phyloP scores from a whole-genome alignment of 2,329 filamentous ascomycete species.

The Pseudogymnoascus sp. region DNA sequence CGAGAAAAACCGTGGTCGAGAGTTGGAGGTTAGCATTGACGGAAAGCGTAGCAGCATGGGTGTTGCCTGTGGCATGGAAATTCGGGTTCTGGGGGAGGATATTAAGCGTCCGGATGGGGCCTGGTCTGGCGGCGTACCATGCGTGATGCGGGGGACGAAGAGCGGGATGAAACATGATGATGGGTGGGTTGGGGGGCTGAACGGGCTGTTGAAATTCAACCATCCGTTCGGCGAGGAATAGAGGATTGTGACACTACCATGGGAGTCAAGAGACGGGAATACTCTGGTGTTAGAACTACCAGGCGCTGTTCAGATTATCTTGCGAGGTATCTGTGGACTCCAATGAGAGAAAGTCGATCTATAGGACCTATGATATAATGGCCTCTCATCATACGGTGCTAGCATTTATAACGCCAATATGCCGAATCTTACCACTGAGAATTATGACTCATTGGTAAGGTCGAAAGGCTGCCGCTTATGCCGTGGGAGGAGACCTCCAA shows the following conservation, averaged over 20 bases:
- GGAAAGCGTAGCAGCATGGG: slow-evolving; percentile 59
- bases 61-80: slow-evolving; percentile 70
- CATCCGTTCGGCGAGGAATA: slow-evolving; percentile 75
- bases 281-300: background rate
- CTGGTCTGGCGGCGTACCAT: slow-evolving; percentile 78
- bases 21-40: slow-evolving; percentile 74
- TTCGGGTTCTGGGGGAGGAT: slow-evolving; percentile 80
- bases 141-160: slow-evolving; percentile 63
- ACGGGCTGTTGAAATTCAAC: slow-evolving; percentile 92
- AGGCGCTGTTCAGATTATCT: background rate
- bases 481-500: background rate
- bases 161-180: slow-evolving; percentile 61
- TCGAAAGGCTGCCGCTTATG: background rate
- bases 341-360: background rate
- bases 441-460: background rate
- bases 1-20: slow-evolving; percentile 67
- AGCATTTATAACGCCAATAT: background rate
- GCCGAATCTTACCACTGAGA: background rate
- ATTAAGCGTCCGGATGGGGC: slow-evolving; percentile 43
- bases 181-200: slow-evolving; percentile 93
- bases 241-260: background rate
- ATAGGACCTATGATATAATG: background rate
- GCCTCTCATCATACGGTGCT: background rate
- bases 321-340: background rate
- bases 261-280: background rate